phyloP scores from a whole-genome alignment of 2,329 filamentous ascomycete species.

The Claviceps digitariae region DNA sequence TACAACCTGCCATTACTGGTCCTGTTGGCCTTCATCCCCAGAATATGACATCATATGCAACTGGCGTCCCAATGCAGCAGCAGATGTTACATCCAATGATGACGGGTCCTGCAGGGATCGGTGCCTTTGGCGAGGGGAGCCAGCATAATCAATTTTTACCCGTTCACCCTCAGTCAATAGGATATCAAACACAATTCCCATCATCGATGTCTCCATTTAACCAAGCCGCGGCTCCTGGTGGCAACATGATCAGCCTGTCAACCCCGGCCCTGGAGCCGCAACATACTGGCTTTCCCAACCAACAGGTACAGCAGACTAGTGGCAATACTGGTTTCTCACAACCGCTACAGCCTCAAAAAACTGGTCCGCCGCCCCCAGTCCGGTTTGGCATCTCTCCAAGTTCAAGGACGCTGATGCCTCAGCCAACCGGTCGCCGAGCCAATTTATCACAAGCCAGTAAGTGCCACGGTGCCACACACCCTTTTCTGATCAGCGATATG shows the following conservation, averaged over 20 bases:
- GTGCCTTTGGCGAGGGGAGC: slow-evolving; percentile 26
- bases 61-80: slow-evolving; percentile 14
- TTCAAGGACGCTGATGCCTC: slow-evolving; percentile 65
- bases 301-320: slow-evolving; percentile 36
- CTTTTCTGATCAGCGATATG: neutral
- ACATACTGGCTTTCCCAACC: slow-evolving; percentile 35
- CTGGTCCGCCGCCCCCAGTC: slow-evolving; percentile 65
- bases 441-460: slow-evolving; percentile 93
- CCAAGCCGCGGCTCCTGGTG: slow-evolving; percentile 23
- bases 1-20: slow-evolving; percentile 26
- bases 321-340: slow-evolving; percentile 40
- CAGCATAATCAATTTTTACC: slow-evolving; percentile 28
- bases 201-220: slow-evolving; percentile 28
- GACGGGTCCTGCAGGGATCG: slow-evolving; percentile 28
- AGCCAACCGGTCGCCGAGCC: slow-evolving; percentile 78
- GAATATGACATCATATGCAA: slow-evolving; percentile 24
- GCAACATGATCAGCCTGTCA: slow-evolving; percentile 43
- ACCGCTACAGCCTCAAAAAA: slow-evolving; percentile 33
- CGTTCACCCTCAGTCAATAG: slow-evolving; percentile 50
- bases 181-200: slow-evolving; percentile 35
- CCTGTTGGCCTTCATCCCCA: slow-evolving; percentile 22
- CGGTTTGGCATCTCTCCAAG: slow-evolving; percentile 69
- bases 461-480: slow-evolving; percentile 25
- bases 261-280: slow-evolving; percentile 48
- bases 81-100: slow-evolving; percentile 36